Conservation (phyloP, 345 rosid genomes). For the Trapa incisa region DNA sequence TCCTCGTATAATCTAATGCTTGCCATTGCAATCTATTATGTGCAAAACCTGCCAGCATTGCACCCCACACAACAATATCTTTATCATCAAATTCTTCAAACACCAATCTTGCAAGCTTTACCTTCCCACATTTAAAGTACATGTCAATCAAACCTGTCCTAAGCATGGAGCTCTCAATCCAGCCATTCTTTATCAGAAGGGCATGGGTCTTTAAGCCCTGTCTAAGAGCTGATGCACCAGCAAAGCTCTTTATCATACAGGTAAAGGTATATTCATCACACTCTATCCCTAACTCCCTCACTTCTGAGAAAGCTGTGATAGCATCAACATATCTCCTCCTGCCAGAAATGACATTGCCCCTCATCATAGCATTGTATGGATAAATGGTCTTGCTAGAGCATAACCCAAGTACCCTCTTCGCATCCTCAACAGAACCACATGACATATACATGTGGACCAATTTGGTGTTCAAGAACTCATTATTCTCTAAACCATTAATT, state of each 20-base stretch:
- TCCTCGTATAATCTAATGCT: constrained; percentile 49
- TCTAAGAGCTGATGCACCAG: constrained; percentile 58
- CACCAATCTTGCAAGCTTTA: constrained; percentile 39
- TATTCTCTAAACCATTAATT: constrained; percentile 57
- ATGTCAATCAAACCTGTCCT: constrained; percentile 62
- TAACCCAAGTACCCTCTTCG: constrained; percentile 51
- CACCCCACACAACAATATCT: constrained; percentile 74
- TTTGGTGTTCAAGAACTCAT: constrained; percentile 52
- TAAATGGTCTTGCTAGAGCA: constrained; percentile 39
- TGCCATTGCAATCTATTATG: constrained; percentile 55
- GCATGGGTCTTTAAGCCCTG: constrained; percentile 71
- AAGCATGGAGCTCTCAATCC: constrained; percentile 37
- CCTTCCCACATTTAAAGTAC: constrained; percentile 73
- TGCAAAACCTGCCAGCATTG: constrained; percentile 72
- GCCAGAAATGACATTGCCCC: constrained; percentile 71
- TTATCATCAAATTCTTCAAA: constrained; percentile 60
- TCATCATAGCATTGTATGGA: constrained; percentile 75
- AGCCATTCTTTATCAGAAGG: constrained; percentile 56
- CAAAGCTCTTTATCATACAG: constrained; percentile 67
- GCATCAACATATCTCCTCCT: constrained; percentile 46
- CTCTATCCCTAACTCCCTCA: constrained; percentile 60
- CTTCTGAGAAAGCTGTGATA: constrained; percentile 42
- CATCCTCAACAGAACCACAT: constrained; percentile 58
- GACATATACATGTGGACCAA: constrained; percentile 60
- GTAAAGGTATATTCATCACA: constrained; percentile 62